These are phyloP conservation scores for Phytopythium sindhum DNA, from an alignment of 352 stramenopile species.

Conservation along the genomic window DNA sequence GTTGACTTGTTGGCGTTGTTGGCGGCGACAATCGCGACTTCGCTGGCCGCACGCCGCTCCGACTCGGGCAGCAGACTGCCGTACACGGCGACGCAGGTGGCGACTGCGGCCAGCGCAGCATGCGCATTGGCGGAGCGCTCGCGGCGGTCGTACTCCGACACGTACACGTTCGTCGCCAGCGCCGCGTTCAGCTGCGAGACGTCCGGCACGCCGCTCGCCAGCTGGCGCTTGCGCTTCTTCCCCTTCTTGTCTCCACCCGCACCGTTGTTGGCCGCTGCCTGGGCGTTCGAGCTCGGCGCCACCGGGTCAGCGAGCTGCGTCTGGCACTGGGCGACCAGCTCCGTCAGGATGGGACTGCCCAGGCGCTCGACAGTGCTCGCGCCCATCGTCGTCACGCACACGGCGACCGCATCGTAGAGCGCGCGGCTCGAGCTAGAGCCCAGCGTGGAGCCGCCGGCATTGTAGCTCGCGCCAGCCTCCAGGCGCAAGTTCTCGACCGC, in stretches of 20 bases:
- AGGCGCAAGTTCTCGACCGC: slow-evolving; percentile 39
- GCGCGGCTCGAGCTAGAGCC: slow-evolving; percentile 24
- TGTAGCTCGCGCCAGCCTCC: slow-evolving; percentile 15
- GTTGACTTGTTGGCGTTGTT: background rate
- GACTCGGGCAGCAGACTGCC: slow-evolving; percentile 49
- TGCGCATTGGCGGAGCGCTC: slow-evolving; percentile 42
- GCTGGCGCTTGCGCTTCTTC: slow-evolving; percentile 85
- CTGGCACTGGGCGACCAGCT: slow-evolving; percentile 56
- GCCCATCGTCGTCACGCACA: slow-evolving; percentile 54
- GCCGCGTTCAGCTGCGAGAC: slow-evolving; percentile 37
- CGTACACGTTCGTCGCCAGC: slow-evolving; percentile 32
- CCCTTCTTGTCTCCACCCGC: slow-evolving; percentile 42
- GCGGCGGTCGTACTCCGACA: slow-evolving; percentile 50
- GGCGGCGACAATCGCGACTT: slow-evolving; percentile 38
- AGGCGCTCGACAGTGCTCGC: slow-evolving; percentile 73
- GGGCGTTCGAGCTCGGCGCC: background rate
- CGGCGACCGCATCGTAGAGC: slow-evolving; percentile 40
- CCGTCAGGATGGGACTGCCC: slow-evolving; percentile 57
- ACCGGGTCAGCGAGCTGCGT: slow-evolving; percentile 26
- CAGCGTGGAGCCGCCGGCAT: slow-evolving; percentile 14
- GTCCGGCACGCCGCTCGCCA: slow-evolving; percentile 20
- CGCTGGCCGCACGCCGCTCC: slow-evolving; percentile 36
- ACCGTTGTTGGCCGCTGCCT: slow-evolving; percentile 15
- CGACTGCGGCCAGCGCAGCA: slow-evolving; percentile 46
- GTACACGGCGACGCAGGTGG: slow-evolving; percentile 56